These are phyloP conservation scores for Teunomyces panamensis DNA, from an alignment of 805 yeast genomes.

Conservation along the genomic window DNA sequence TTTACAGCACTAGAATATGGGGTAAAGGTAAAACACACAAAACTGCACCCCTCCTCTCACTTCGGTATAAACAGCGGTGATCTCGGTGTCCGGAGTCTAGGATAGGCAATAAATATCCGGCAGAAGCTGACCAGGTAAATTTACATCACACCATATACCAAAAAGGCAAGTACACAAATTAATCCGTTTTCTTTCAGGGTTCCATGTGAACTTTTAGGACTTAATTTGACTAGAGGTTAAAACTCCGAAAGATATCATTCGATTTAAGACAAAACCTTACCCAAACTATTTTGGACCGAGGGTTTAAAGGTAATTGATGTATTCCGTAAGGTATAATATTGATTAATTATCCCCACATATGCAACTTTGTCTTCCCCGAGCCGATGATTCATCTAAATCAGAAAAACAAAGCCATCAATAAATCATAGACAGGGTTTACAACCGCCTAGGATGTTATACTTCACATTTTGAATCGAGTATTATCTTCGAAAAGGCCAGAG, in stretches of 20 bases:
- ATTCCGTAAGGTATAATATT: too few relatives aligned
- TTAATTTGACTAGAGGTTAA: too few relatives aligned
- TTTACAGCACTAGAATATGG: not conserved
- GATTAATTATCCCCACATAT: not conserved
- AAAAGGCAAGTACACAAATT: not conserved
- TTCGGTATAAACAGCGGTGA: not conserved
- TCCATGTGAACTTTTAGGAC: not conserved
- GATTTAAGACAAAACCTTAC: not conserved
- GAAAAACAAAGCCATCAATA: too few relatives aligned
- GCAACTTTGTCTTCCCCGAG: not conserved
- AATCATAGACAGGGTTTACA: too few relatives aligned
- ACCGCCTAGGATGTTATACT: too few relatives aligned
- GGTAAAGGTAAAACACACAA: conserved; percentile 1
- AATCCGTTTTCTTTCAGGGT: not conserved
- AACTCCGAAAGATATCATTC: not conserved
- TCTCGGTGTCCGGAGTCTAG: not conserved
- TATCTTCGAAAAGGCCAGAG: too few relatives aligned
- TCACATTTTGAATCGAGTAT: too few relatives aligned
- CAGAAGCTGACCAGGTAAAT: not conserved
- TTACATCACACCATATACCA: not conserved
- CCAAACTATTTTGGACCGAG: not conserved
- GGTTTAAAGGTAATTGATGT: not conserved
- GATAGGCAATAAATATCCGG: not conserved
- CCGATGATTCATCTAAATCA: not conserved
- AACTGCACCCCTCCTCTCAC: not conserved